Evolutionary conservation across 2,329 filamentous ascomycete species (phyloP), one percentile per base, ranked within the genome.

Genomic region (Verticillium klebahnii): DNA sequence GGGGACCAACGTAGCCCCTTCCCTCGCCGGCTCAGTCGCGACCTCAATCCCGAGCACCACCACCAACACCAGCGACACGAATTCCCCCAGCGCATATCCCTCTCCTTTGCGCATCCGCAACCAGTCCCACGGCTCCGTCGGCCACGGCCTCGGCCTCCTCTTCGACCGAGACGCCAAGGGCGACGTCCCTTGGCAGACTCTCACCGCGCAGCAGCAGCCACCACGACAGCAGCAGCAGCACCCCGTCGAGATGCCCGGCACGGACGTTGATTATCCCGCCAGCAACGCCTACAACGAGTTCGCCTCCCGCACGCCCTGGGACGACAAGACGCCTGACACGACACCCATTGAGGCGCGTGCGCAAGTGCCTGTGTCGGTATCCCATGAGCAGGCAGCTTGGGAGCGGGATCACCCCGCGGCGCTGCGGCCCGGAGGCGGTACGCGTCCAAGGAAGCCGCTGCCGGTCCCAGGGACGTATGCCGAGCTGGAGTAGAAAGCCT

Each of bases 51-150:
- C 54, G 14, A 17, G 25, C 25, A 56, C 54, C 9, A 25, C 54
- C 15, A 5, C 7, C 54, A 19, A 14, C 25, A 56, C 54, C 19
- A 25, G 29, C 15, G 14, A 31, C 54, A 19, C 54, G 15, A 9
- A 25, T 14, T 14, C 19, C n/a, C 40, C 45, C 34, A 54, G 32
- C 50, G 58, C 62, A n/a, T 59, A 59, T 23, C 59, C 63, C 6
- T 54, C 57, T 7, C 63, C 63, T 6, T 54, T 64, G 6, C 60
- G 60, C 5, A 56, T 60, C 56, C 57, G 64, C 32, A 59, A 61
- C 34, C 25, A 50, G 6, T 55, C 62, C 45, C 52, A 45, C 9
- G 56, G 34, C 8, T 45, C 54, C 15, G 54, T 23, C 54, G 54
- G 54, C 14, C 54, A 56, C 54, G 31, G n/a, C 15, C 25, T 56